These are phyloP conservation scores for Pueraria montana DNA, from an alignment of 306 rosid species.

Conservation along the genomic window DNA sequence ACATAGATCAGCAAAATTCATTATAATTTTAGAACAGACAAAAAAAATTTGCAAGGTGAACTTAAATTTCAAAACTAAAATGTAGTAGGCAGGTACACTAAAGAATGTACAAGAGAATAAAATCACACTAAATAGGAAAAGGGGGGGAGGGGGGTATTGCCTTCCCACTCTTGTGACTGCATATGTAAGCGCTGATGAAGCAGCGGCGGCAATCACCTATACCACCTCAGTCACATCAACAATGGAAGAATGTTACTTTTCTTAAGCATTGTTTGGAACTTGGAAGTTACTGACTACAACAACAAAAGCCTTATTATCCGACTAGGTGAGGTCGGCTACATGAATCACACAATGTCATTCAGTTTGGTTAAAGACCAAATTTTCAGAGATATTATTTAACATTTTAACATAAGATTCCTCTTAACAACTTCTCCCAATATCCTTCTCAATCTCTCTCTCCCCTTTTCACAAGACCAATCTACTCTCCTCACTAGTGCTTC, in stretches of 20 bases:
- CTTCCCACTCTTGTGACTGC: constrained; percentile 32
- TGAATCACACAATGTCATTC: neutral
- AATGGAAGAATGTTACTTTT: constrained; percentile 11
- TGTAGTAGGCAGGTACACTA: neutral
- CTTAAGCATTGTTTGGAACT: constrained; percentile 24
- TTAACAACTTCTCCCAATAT: neutral
- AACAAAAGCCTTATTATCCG: neutral
- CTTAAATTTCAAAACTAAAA: constrained; percentile 1
- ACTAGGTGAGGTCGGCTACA: neutral
- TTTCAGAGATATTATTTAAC: neutral
- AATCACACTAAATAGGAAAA: constrained; percentile 31
- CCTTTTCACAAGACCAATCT: neutral
- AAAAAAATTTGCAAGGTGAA: constrained; percentile 32
- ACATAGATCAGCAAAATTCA: constrained; percentile 7
- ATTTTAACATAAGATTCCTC: neutral
- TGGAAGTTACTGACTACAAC: neutral
- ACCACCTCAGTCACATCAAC: constrained; percentile 17
- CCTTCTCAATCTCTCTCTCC: neutral
- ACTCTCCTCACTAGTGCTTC: neutral
- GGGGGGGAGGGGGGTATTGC: neutral
- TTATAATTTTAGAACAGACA: constrained; percentile 38
- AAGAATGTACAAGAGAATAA: constrained; percentile 1
- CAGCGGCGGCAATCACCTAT: neutral
- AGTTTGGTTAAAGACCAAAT: neutral
- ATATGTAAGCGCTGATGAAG: neutral